Conservation (phyloP, 345 rosid genomes). For the Citrus reticulata region DNA sequence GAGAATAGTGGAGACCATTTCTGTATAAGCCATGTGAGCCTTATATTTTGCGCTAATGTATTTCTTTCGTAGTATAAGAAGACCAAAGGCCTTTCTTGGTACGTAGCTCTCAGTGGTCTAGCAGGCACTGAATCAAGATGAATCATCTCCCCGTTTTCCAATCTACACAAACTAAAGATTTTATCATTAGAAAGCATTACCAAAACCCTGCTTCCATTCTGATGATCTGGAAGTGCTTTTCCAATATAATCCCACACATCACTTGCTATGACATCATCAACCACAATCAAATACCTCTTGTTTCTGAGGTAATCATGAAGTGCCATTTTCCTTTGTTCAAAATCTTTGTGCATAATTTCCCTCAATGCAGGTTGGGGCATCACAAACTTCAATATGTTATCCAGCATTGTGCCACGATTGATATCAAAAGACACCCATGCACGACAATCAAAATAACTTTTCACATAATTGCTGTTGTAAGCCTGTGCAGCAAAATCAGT, state of each 20-base stretch:
- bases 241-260: neutral
- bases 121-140: neutral
- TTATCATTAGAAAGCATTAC: neutral
- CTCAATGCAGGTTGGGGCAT: neutral
- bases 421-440: no score
- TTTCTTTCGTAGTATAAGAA: neutral
- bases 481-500: no score
- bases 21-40: no score
- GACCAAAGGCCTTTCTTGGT: neutral
- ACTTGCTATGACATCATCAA: accelerated
- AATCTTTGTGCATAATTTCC: neutral
- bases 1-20: no score
- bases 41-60: neutral
- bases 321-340: neutral
- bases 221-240: neutral
- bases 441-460: no score
- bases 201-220: neutral
- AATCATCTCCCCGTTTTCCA: neutral
- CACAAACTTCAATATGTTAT: no score
- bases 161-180: neutral
- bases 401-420: no score
- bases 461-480: no score
- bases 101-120: neutral
- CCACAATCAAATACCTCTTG: neutral
- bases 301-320: neutral